Evolutionary conservation across 352 stramenopile genomes (phyloP), one percentile per base, ranked within the genome.

Genomic region (Globisporangium acanthophoron): DNA sequence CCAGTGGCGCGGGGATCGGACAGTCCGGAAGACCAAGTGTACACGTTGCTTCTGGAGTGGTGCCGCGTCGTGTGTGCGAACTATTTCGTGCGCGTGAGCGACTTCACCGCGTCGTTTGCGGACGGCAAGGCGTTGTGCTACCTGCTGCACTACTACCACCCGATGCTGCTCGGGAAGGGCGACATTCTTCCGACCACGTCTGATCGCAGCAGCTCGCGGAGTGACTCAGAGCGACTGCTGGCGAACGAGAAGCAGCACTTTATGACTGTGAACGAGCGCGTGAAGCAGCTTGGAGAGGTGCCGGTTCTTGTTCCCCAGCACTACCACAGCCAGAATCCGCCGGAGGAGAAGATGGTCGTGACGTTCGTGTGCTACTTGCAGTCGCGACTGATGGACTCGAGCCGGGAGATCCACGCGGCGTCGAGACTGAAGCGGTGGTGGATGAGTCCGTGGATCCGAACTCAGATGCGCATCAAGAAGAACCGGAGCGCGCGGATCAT

Each of bases 71-170:
- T 98, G 2, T 98, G 92, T 53, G 85, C 90, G 5, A 91, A 90
- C 60, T 98, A 98, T 56, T 74, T 80, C 43, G 52, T 98, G 5
- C 57, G 59, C 15, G 74, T 99, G 3, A 61, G 61, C 12, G 92
- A 98, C 64, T 98, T 98, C 57, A 96, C 94, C 1, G 69, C 64
- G 0, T 98, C 91, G 16, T 98, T 98, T 74, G 87, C 90, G 18
- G 94, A 98, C 52, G 96, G 96, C 7, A 89, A 82, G 29, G 92
- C 76, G 13, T 65, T 98, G 29, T 98, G 95, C 65, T 86, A 97
- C 24, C 69, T 99, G 21, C 65, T 99, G 31, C 93, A 98, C 65
- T 98, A 97, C 68, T 99, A 99, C 59, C 94, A 98, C 62, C 96
- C 96, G 5, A 84, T 85, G 65, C 64, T 98, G 8, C 54, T 98